Conservation (phyloP, 805 yeast genomes). For the Suhomyces prunicola region DNA sequence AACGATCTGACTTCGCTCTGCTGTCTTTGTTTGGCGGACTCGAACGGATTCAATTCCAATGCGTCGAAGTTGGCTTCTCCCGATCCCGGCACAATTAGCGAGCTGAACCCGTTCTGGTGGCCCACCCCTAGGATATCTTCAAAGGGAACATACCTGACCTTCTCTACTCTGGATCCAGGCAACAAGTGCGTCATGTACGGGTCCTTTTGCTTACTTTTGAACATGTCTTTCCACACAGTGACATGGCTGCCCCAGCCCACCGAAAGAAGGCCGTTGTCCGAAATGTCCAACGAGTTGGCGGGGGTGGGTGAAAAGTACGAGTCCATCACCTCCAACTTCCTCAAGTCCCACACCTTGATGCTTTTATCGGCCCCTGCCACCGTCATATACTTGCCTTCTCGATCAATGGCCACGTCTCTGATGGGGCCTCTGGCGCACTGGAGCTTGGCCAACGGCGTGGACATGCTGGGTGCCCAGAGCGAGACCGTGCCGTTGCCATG, state of each 20-base stretch:
- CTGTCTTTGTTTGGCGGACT: conserved; percentile 88
- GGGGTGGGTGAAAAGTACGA: conserved; percentile 78
- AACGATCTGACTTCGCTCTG: conserved; percentile 84
- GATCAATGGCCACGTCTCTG: conserved; percentile 76
- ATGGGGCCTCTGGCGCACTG: conserved; percentile 86
- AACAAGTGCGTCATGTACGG: conserved; percentile 92
- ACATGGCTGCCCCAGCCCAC: conserved; percentile 97
- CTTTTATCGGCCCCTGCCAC: conserved; percentile 84
- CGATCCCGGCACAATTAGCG: conserved; percentile 90
- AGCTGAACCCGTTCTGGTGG: conserved; percentile 44
- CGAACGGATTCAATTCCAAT: conserved; percentile 87
- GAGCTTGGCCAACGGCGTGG: conserved; percentile 79
- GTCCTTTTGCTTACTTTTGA: conserved; percentile 64
- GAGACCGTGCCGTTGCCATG: conserved; percentile 91
- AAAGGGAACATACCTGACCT: conserved; percentile 78
- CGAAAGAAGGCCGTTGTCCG: conserved; percentile 82
- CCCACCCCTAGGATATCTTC: conserved; percentile 96
- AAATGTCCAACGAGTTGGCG: conserved; percentile 71
- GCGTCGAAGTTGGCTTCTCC: conserved; percentile 99
- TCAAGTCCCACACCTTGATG: conserved; percentile 88
- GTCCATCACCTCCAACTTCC: conserved; percentile 75
- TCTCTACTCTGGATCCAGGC: conserved; percentile 71
- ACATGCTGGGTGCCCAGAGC: conserved; percentile 88
- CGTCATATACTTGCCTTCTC: conserved; percentile 93
- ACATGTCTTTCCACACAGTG: conserved; percentile 87